Base-by-base conservation (phyloP, 495 filamentous ascomycete genomes). In the Xylaria nigripes region DNA sequence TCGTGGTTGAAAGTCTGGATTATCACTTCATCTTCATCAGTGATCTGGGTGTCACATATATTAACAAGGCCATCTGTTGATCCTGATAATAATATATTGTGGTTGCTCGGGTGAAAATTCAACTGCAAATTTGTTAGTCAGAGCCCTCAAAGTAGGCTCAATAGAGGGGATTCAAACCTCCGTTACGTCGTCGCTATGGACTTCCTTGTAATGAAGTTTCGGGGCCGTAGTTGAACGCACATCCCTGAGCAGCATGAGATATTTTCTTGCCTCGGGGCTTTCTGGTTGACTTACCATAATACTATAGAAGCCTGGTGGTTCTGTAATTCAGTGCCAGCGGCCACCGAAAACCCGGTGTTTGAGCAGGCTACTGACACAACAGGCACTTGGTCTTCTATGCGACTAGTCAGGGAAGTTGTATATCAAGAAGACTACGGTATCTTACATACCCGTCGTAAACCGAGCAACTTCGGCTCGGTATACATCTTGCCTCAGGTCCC, bases 41-140 rank as follows among this genome's bases (percentile, higher is more conserved):
- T 64, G 34, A 89, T 79, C 18, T 72, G 75, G 13, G 80, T 84
- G 65, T 96, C 83, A 70, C 86, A 94, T 45, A 95, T 72, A 62
- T 90, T 95, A 50, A 96, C 78, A 0, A 96, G 80, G 13, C 87
- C 87, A 72, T 98, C 93, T n/a, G 90, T 96, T 48, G 87, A 90
- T 55, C 89, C 90, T 27, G 89, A 90, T 18, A 95, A 76, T 13
- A 96, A 76, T 27, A 86, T 73, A 48, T 78, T 72, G 30, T 80
- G 76, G 29, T 70, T 69, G 34, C 68, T 76, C 38, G 85, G 84
- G 70, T 91, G 85, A 62, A 86, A 89, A 68, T 83, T 78, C 10
- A 94, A 76, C 78, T 86, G 42, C n/a, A 27, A 15, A 29, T 1
- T 0, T 6, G 22, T 62, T 47, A 57, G 32, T 29, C 8, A 15